Evolutionary conservation across 257 asterid genomes (phyloP).

Genomic region (Primulina eburnea): DNA sequence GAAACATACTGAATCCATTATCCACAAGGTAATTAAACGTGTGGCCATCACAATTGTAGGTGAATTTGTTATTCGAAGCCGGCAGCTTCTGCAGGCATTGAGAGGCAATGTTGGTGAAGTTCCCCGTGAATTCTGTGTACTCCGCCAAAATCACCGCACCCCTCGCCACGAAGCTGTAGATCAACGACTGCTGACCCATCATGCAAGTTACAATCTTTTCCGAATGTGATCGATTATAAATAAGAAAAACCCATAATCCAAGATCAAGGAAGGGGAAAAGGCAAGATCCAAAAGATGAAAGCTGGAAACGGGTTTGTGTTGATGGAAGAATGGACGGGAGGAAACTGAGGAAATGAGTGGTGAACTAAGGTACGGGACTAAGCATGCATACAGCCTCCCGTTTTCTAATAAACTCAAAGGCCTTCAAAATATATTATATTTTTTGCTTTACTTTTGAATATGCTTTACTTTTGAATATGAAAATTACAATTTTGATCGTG

Average conservation of each 20-base stretch:
- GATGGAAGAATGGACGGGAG: constrained; percentile 9
- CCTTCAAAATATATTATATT: background rate
- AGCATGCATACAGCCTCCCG: background rate
- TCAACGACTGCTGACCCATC: constrained; percentile 57
- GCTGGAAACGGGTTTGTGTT: constrained; percentile 19
- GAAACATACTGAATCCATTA: constrained; percentile 44
- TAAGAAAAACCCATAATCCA: constrained; percentile 13
- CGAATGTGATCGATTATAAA: constrained; percentile 11
- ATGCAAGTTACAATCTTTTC: background rate
- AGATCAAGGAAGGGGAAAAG: constrained; percentile 15
- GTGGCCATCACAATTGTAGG: constrained; percentile 53
- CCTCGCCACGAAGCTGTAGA: constrained; percentile 49
- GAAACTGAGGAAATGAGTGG: background rate
- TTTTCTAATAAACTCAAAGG: no score
- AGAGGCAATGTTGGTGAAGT: constrained; percentile 45
- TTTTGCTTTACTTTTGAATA: no score
- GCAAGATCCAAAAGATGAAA: constrained; percentile 12
- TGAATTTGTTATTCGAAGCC: constrained; percentile 43
- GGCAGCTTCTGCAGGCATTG: constrained; percentile 55
- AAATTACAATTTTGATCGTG: constrained; percentile 1
- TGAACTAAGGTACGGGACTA: no score
- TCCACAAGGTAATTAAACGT: constrained; percentile 53
- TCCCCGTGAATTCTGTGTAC: constrained; percentile 47
- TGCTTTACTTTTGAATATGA: no score
- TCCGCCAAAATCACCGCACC: constrained; percentile 41